phyloP scores from a whole-genome alignment of 306 rosid species.

The Vachellia collinsii region DNA sequence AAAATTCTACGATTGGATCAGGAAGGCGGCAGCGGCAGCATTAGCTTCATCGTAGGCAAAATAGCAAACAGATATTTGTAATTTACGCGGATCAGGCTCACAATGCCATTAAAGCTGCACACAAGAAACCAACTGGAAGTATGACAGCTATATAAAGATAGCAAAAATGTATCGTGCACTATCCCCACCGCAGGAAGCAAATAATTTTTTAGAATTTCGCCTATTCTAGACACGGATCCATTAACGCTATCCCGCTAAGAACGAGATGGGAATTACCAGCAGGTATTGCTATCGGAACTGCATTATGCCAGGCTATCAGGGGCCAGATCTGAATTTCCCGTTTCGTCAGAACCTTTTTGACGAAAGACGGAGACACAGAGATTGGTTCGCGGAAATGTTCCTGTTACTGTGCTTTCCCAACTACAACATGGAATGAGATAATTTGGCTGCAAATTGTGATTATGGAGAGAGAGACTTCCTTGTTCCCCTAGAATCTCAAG shows the following conservation, averaged over 20 bases:
- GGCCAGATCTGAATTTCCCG: conserved; percentile 41
- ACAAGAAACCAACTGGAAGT: not conserved
- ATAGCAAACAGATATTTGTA: not conserved
- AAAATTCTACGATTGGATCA: not conserved
- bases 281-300: conserved; percentile 14
- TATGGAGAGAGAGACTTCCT: not conserved
- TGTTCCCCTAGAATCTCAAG: not conserved
- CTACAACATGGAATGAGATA: not conserved
- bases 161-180: not conserved
- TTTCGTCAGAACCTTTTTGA: conserved; percentile 23
- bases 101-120: not conserved
- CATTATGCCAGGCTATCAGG: conserved; percentile 14
- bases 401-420: conserved; percentile 29
- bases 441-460: not conserved
- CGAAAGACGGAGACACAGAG: conserved; percentile 9
- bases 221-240: conserved; percentile 28
- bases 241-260: conserved; percentile 9
- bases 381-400: conserved; percentile 29
- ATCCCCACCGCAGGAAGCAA: not conserved
- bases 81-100: conserved; percentile 20
- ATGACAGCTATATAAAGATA: not conserved
- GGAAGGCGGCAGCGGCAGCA: not conserved
- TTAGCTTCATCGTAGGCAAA: conserved; percentile 15
- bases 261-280: conserved; percentile 31
- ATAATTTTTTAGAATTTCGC: conserved; percentile 6